phyloP scores from a whole-genome alignment of 106 monocot species.

The Platanthera zijinensis region DNA sequence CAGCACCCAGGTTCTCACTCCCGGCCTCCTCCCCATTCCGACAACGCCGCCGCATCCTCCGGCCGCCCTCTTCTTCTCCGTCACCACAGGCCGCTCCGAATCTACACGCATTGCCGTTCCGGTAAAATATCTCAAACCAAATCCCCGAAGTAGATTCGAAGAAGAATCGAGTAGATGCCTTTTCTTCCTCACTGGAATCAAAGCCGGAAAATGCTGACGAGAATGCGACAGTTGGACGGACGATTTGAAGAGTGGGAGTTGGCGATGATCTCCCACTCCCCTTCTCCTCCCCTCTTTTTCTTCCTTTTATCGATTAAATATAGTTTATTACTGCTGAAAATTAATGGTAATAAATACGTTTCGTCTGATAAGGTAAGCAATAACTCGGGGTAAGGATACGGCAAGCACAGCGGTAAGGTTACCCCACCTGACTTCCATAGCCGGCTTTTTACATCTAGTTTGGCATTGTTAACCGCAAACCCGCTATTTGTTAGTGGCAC shows the following conservation, averaged over 20 bases:
- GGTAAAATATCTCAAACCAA: not conserved
- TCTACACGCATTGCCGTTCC: slow-evolving; percentile 5
- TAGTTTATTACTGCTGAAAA: too few species aligned
- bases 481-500: too few species aligned
- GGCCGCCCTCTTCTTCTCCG: not conserved
- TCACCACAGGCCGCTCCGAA: not conserved
- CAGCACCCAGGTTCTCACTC: slow-evolving; percentile 1
- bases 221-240: slow-evolving; percentile 5
- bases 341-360: too few species aligned
- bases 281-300: too few species aligned
- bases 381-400: too few species aligned
- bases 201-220: not conserved
- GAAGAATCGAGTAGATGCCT: not conserved
- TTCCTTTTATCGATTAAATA: too few species aligned
- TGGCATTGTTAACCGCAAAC: too few species aligned
- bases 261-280: slow-evolving; percentile 1
- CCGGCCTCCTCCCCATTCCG: slow-evolving; percentile 2
- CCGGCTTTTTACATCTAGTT: too few species aligned
- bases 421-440: too few species aligned
- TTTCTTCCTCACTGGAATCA: not conserved
- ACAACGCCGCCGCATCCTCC: not conserved
- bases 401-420: too few species aligned
- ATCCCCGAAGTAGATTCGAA: not conserved
- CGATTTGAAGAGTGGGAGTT: slow-evolving; percentile 4
- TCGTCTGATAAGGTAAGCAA: too few species aligned